A percentile compares a stretch with the other conserved stretches of the same genome.
phyloP scores from a whole-genome alignment of 2,329 filamentous ascomycete genomes.

The Sphaerostilbella broomeana region DNA sequence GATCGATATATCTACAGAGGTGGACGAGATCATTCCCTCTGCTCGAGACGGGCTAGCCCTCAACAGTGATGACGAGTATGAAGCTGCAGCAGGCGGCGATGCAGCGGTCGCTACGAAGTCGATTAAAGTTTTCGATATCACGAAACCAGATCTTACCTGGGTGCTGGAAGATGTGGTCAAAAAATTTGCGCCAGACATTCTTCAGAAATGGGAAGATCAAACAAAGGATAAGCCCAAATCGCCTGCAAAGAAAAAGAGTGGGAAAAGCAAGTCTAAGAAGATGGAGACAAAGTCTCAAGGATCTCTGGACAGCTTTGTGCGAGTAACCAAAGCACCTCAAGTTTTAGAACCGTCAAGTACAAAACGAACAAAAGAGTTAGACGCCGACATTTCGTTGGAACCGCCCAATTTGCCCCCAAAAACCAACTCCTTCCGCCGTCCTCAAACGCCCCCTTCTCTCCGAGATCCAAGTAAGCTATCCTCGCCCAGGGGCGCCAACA shows the following conservation, averaged over 20 bases:
- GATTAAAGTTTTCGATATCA: constrained; percentile 55
- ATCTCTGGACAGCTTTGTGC: constrained; percentile 36
- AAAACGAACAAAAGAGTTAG: neutral
- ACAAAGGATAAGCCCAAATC: constrained; percentile 20
- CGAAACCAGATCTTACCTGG: constrained; percentile 47
- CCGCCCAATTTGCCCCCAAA: constrained; percentile 9
- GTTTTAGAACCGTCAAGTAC: constrained; percentile 1
- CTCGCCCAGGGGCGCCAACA: constrained; percentile 20
- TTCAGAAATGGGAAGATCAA: constrained; percentile 24
- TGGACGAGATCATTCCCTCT: constrained; percentile 50
- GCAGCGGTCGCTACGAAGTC: constrained; percentile 17
- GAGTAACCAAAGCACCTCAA: constrained; percentile 30
- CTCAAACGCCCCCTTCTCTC: constrained; percentile 19
- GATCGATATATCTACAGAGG: constrained; percentile 67
- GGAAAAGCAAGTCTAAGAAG: constrained; percentile 16
- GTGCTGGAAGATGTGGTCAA: constrained; percentile 30
- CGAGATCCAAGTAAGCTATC: constrained; percentile 32
- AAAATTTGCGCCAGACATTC: constrained; percentile 19
- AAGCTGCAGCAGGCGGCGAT: constrained; percentile 30
- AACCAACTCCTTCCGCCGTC: constrained; percentile 8
- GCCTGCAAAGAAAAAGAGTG: constrained; percentile 20
- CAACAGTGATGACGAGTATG: constrained; percentile 61
- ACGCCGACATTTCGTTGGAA: neutral
- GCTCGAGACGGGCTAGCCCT: constrained; percentile 50
- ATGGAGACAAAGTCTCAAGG: constrained; percentile 20